Evolutionary conservation across 805 yeast species (phyloP).

Genomic region (Metschnikowia noctiluminum): DNA sequence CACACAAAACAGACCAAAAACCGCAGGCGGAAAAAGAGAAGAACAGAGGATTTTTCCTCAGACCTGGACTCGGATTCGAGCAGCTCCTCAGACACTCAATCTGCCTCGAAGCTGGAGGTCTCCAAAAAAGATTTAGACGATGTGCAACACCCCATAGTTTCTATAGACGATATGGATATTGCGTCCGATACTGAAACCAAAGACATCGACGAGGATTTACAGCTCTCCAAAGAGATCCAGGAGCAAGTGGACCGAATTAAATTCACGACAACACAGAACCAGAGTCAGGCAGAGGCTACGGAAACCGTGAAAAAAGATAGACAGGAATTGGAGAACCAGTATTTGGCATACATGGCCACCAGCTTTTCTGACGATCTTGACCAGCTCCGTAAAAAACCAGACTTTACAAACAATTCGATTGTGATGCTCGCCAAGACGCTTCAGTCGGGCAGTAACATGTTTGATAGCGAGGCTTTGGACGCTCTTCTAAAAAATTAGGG

Average conservation of each 20-base stretch:
- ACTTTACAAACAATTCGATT: conserved; percentile 56
- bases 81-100: conserved; percentile 20
- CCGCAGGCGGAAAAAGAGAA: conserved; percentile 73
- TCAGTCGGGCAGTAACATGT: conserved; percentile 57
- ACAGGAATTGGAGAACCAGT: conserved; percentile 46
- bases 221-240: conserved; percentile 18
- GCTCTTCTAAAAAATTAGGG: conserved; percentile 17
- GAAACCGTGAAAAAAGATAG: conserved; percentile 27
- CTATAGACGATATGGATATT: conserved; percentile 32
- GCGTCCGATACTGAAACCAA: conserved; percentile 22
- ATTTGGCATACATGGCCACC: conserved; percentile 51
- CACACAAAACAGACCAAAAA: conserved; percentile 12
- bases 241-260: conserved; percentile 22
- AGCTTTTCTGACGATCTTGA: conserved; percentile 62
- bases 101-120: not conserved
- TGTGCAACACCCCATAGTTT: conserved; percentile 14
- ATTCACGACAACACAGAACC: conserved; percentile 23
- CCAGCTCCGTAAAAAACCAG: conserved; percentile 57
- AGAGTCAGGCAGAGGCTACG: conserved; percentile 19
- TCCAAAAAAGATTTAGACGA: not conserved
- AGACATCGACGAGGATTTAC: conserved; percentile 8
- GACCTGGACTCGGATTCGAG: conserved; percentile 45
- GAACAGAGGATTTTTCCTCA: conserved; percentile 72
- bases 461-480: conserved; percentile 49
- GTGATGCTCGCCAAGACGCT: conserved; percentile 54